Conservation (phyloP, 2,329 filamentous ascomycete genomes). For the Xylaria multiplex region DNA sequence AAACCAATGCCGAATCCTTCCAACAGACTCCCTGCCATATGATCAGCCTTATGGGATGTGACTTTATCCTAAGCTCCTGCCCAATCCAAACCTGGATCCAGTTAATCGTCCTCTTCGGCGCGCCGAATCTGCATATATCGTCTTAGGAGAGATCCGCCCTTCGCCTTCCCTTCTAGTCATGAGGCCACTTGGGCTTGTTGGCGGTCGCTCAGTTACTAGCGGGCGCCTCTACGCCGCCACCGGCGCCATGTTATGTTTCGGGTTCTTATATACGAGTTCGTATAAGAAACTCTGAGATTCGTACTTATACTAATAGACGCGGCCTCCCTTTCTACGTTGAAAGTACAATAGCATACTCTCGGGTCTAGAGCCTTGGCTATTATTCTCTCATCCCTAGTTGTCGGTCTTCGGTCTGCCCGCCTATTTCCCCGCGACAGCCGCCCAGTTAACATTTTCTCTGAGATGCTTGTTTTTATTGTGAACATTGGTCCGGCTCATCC, state of each 20-base stretch:
- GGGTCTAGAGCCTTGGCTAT: neutral
- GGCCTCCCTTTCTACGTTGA: neutral
- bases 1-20: slow-evolving; percentile 35
- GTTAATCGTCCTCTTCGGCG: slow-evolving; percentile 11
- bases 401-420: slow-evolving; percentile 1
- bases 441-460: slow-evolving; percentile 1
- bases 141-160: slow-evolving; percentile 21
- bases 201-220: neutral
- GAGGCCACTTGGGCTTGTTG: neutral
- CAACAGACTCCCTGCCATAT: slow-evolving; percentile 22
- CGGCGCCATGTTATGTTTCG: neutral
- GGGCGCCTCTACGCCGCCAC: neutral
- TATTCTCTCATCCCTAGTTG: neutral
- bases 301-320: neutral
- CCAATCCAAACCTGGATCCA: slow-evolving; percentile 20
- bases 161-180: slow-evolving; percentile 10
- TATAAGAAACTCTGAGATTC: neutral
- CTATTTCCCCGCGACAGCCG: slow-evolving; percentile 1
- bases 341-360: neutral
- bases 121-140: slow-evolving; percentile 21
- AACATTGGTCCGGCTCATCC: slow-evolving; percentile 33
- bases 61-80: slow-evolving; percentile 30
- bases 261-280: neutral
- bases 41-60: slow-evolving; percentile 37
- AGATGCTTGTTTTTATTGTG: slow-evolving; percentile 4